Evolutionary conservation across 441 rosid genomes (phyloP).

Genomic region (Croton laevigatus): DNA sequence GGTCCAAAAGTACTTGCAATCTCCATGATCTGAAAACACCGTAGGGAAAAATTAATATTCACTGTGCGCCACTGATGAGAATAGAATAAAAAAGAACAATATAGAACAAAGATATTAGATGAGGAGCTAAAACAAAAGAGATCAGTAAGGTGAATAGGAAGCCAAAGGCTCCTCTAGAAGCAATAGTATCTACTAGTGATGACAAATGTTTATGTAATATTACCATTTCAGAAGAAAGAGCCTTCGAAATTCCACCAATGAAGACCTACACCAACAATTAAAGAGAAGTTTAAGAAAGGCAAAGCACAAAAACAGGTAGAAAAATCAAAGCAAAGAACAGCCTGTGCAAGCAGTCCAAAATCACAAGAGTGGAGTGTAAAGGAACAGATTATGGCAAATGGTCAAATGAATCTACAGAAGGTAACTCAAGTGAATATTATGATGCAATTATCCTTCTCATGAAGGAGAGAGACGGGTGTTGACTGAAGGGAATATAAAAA

Average conservation of each 20-base stretch:
- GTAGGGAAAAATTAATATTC: neutral
- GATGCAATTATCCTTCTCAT: neutral
- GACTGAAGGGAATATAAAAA: neutral
- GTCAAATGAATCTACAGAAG: neutral
- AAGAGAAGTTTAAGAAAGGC: neutral
- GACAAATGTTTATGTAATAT: constrained; percentile 18
- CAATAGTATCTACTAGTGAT: constrained; percentile 8
- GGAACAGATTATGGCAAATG: neutral
- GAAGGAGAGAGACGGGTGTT: neutral
- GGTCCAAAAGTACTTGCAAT: constrained; percentile 85
- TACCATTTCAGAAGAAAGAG: constrained; percentile 83
- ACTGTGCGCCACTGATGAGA: neutral
- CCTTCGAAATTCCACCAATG: constrained; percentile 78
- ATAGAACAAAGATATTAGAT: constrained; percentile 3
- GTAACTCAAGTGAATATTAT: neutral
- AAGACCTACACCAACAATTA: constrained; percentile 65
- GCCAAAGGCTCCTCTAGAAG: constrained; percentile 12
- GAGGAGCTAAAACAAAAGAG: neutral
- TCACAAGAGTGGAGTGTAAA: neutral
- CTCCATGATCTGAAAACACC: constrained; percentile 64
- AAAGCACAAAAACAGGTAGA: constrained; percentile 9
- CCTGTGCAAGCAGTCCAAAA: neutral
- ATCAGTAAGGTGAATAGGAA: neutral
- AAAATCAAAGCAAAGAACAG: neutral
- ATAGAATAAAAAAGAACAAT: too few species aligned